phyloP scores from a whole-genome alignment of 2,329 filamentous ascomycete genomes.

The Akanthomyces uredinophilus region DNA sequence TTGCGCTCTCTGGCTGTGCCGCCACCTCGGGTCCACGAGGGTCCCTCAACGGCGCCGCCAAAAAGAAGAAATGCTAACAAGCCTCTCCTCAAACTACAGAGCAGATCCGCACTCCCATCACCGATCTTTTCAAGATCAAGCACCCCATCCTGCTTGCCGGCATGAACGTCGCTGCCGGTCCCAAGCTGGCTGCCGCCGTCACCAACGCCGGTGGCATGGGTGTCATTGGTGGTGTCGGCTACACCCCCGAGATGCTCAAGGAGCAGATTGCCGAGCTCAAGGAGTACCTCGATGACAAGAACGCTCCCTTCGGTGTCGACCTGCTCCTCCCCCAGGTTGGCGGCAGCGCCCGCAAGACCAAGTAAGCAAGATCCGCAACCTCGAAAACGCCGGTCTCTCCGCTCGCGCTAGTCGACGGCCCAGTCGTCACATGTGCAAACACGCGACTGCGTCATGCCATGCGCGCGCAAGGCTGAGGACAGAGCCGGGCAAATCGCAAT shows the following conservation, averaged over 20 bases:
- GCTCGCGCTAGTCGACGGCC: neutral
- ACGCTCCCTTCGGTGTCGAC: slow-evolving; percentile 91
- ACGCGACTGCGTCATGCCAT: neutral
- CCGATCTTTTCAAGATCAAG: slow-evolving; percentile 96
- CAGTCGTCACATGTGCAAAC: slow-evolving; percentile 11
- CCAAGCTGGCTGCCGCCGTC: slow-evolving; percentile 92
- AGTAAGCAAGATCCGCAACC: slow-evolving; percentile 43
- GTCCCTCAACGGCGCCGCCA: neutral
- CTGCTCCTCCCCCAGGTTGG: slow-evolving; percentile 91
- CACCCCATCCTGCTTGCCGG: slow-evolving; percentile 93
- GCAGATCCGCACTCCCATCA: slow-evolving; percentile 79
- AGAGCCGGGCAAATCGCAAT: neutral
- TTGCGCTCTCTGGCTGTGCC: neutral
- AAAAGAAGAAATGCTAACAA: neutral
- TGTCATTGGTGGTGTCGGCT: slow-evolving; percentile 91
- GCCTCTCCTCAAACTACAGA: slow-evolving; percentile 23
- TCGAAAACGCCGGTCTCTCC: neutral
- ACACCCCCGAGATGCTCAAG: slow-evolving; percentile 93
- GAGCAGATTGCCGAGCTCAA: slow-evolving; percentile 96
- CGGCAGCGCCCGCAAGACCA: slow-evolving; percentile 90
- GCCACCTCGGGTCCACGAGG: neutral
- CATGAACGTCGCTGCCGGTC: slow-evolving; percentile 98
- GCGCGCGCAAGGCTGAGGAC: neutral
- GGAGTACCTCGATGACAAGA: slow-evolving; percentile 80
- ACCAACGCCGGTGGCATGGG: slow-evolving; percentile 95